Conservation (phyloP, 1,284 basidiomycete species). For the Puccinia coronata region DNA sequence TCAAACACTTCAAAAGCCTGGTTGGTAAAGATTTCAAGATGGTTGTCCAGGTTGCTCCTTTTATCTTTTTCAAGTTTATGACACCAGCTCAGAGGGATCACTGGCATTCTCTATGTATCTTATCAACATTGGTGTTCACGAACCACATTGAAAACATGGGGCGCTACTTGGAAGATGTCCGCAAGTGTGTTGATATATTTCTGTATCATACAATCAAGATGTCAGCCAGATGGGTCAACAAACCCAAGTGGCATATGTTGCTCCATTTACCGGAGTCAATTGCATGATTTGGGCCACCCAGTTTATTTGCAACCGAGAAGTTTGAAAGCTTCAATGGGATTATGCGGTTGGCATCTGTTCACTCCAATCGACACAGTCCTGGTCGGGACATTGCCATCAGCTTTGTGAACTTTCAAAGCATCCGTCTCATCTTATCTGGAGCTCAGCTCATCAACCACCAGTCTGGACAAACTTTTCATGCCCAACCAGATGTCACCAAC, state of each 20-base stretch:
- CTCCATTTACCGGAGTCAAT: conserved; percentile 53
- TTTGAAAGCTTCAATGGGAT: conserved; percentile 33
- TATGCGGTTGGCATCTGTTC: not conserved
- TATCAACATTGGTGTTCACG: conserved; percentile 60
- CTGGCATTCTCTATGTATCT: conserved; percentile 42
- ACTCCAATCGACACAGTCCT: conserved; percentile 14
- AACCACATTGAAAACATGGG: conserved; percentile 58
- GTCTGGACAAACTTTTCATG: not conserved
- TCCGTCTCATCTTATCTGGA: not conserved
- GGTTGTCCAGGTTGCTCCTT: conserved; percentile 53
- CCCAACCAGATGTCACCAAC: not conserved
- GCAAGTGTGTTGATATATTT: conserved; percentile 57
- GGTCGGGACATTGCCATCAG: not conserved
- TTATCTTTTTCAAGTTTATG: conserved; percentile 12
- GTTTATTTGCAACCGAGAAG: not conserved
- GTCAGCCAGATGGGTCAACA: conserved; percentile 60
- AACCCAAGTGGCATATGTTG: conserved; percentile 59
- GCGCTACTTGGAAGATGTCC: conserved; percentile 53
- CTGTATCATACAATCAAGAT: conserved; percentile 55
- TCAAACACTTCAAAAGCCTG: conserved; percentile 58
- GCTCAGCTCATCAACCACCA: not conserved
- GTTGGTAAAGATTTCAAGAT: conserved; percentile 59
- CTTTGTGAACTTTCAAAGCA: not conserved
- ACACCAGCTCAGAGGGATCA: not conserved
- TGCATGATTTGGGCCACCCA: not conserved